phyloP scores from a whole-genome alignment of 139 green algal species.

The Pseudopediastrum boryanum region DNA sequence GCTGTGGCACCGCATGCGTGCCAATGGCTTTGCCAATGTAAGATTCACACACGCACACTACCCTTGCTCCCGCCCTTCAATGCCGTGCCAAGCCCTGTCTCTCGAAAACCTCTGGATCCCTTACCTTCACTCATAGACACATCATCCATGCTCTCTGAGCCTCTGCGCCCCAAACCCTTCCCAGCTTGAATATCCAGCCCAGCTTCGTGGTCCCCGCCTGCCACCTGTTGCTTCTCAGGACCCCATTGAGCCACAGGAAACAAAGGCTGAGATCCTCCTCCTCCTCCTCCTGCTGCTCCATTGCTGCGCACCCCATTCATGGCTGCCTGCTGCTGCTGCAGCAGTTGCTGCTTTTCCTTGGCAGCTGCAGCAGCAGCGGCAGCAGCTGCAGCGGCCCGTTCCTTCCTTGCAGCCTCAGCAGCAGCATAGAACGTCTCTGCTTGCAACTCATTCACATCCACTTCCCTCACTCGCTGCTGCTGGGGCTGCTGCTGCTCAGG shows the following conservation, averaged over 20 bases:
- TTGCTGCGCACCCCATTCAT: background rate
- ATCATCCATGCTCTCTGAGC: background rate
- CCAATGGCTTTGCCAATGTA: too few species aligned
- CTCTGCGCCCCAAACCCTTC: slow-evolving; percentile 5
- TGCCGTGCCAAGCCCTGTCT: too few species aligned
- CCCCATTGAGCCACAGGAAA: background rate
- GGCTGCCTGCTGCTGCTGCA: background rate
- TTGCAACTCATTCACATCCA: slow-evolving; percentile 13
- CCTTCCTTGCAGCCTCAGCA: background rate
- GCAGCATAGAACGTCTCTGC: slow-evolving; percentile 22
- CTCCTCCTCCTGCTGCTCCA: background rate
- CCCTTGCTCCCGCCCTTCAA: too few species aligned
- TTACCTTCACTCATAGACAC: slow-evolving; percentile 27
- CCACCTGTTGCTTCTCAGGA: background rate
- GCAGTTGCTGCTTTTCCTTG: background rate
- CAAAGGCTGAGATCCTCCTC: background rate
- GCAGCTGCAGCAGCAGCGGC: background rate
- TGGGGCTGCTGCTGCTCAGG: slow-evolving; percentile 5
- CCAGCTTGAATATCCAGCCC: slow-evolving; percentile 23
- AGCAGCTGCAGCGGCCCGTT: background rate
- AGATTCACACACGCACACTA: too few species aligned
- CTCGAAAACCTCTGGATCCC: too few species aligned
- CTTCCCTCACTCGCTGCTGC: slow-evolving; percentile 2
- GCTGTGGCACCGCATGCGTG: too few species aligned
- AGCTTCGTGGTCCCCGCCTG: background rate